Base-by-base conservation (phyloP, 1,284 basidiomycete species). In the Fomitopsis schrenkii region DNA sequence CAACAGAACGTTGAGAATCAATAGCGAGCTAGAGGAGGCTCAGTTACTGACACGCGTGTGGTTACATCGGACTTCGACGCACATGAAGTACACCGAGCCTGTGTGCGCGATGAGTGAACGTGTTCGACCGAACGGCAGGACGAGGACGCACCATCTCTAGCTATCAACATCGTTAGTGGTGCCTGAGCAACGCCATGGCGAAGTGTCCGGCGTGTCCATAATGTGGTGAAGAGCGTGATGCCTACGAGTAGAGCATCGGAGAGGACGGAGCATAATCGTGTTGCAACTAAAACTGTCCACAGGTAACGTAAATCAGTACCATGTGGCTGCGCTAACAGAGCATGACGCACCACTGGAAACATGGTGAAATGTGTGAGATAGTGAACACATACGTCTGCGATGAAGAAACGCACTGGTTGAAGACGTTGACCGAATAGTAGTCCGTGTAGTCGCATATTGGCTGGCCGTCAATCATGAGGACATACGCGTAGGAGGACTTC, bases 1-100 rank as follows among this genome's bases (percentile, higher is more conserved):
- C 22, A 57, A 46, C 55, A 61, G 26, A 14, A 59, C 40, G 19
- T 62, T 62, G n/a, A 62, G 48, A 8, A 42, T 7, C 15, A 61
- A 35, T 9, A 61, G 48, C 38, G 56, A 28, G 1, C 59, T 61
- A n/a, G 22, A 7, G 30, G 15, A 33, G 5, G 12, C 5, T 35
- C 22, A n/a, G 14, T 8, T 12, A 38, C 7, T 35, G 22, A 8
- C 33, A 45, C 12, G 30, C 5, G n/a, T 7, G 14, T 22, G 14
- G 19, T 33, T 33, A 17, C 9, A 22, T 9, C 4, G 28, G 28
- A 14, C 17, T 12, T 19, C 9, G n/a, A 35, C 61, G 36, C 50
- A 62, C 61, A 62, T n/a, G 52, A 62, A 62, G 22, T 59, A 62
- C 8, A 62, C 2, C 6, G 61, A 58, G 3, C 60, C 60, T 61